These are phyloP conservation scores for Erucastrum elatum DNA, from an alignment of 345 rosid species.

Conservation along the genomic window DNA sequence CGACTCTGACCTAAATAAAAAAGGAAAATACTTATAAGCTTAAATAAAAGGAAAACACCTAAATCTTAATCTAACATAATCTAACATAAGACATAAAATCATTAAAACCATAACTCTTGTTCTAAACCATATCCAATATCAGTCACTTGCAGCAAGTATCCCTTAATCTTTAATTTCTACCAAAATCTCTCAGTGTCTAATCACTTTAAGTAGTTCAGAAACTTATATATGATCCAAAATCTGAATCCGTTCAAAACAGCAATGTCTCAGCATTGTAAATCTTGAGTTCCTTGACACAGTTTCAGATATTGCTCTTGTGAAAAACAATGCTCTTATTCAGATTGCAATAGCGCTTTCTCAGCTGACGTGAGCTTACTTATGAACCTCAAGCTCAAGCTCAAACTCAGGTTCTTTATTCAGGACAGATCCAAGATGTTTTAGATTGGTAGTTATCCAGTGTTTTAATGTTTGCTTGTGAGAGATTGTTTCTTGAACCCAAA, in stretches of 20 bases:
- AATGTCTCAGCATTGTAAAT: slow-evolving; percentile 3
- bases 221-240: background rate
- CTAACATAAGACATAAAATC: no score
- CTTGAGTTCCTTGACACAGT: slow-evolving; percentile 48
- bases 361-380: slow-evolving; percentile 38
- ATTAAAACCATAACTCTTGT: no score
- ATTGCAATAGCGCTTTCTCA: slow-evolving; percentile 72
- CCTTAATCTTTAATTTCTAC: no score
- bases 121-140: no score
- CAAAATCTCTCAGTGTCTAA: background rate
- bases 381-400: slow-evolving; percentile 19
- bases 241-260: background rate
- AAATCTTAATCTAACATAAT: no score
- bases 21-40: no score
- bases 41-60: no score
- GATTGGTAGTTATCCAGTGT: slow-evolving; percentile 5
- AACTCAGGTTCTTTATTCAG: slow-evolving; percentile 17
- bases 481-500: background rate
- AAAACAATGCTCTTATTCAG: slow-evolving; percentile 71
- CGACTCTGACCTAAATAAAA: no score
- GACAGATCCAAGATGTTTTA: slow-evolving; percentile 24
- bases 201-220: slow-evolving; percentile 2
- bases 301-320: slow-evolving; percentile 75
- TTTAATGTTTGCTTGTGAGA: background rate
- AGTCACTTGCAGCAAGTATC: no score